Evolutionary conservation across 78 protist species (phyloP).

Genomic region (Polysphondylium violaceum): DNA sequence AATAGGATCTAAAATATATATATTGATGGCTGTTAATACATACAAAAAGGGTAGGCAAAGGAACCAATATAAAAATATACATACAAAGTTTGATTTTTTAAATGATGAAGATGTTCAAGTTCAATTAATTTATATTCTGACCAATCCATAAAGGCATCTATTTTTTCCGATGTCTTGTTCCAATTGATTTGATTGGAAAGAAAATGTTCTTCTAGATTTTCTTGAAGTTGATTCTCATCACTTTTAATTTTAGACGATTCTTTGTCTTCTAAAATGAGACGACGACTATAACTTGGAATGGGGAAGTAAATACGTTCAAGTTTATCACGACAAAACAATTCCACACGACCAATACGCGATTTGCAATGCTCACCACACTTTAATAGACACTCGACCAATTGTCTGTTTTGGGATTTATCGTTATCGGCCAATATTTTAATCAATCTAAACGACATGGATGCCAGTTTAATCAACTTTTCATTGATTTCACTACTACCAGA

Average conservation of each 20-base stretch:
- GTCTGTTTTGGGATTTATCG: conserved; percentile 57
- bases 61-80: neutral
- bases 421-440: conserved; percentile 72
- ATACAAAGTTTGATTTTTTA: conserved; percentile 28
- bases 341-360: conserved; percentile 79
- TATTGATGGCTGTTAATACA: too few relatives aligned
- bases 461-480: conserved; percentile 75
- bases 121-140: conserved; percentile 73
- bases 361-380: conserved; percentile 81
- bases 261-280: conserved; percentile 43
- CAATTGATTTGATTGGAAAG: conserved; percentile 52
- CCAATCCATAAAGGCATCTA: conserved; percentile 76
- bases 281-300: conserved; percentile 51
- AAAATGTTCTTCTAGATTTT: conserved; percentile 59
- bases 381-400: conserved; percentile 42
- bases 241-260: conserved; percentile 60
- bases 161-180: conserved; percentile 74
- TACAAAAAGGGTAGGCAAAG: too few relatives aligned
- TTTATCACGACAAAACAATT: conserved; percentile 47
- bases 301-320: conserved; percentile 81
- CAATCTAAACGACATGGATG: conserved; percentile 71
- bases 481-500: neutral
- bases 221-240: conserved; percentile 74
- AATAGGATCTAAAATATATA: conserved; percentile 29
- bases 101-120: conserved; percentile 47